Percentiles rank a stretch among this genome's conserved stretches.
phyloP scores from a whole-genome alignment of 2,329 filamentous ascomycete species.

The Aspergillus niger region DNA sequence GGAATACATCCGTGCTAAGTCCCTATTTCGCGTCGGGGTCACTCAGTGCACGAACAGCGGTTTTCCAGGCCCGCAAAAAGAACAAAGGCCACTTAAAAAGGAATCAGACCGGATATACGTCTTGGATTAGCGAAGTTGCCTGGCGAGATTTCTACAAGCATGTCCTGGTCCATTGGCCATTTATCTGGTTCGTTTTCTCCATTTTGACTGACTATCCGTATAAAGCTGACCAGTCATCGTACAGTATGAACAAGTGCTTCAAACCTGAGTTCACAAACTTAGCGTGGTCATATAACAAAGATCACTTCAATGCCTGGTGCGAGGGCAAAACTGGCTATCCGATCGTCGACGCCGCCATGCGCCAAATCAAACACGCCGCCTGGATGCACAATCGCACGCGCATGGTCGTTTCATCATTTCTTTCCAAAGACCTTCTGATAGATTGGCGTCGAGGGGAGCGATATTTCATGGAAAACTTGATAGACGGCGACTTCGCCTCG shows the following conservation, averaged over 20 bases:
- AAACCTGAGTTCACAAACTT: constrained; percentile 85
- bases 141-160: constrained; percentile 91
- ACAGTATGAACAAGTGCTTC: constrained; percentile 71
- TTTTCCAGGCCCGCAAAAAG: constrained; percentile 62
- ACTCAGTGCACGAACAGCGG: constrained; percentile 66
- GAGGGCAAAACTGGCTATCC: constrained; percentile 76
- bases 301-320: constrained; percentile 73
- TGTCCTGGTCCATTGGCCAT: constrained; percentile 82
- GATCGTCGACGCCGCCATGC: constrained; percentile 84
- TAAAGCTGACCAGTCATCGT: background rate
- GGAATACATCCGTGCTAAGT: constrained; percentile 68
- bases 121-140: constrained; percentile 80
- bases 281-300: constrained; percentile 73
- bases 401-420: constrained; percentile 81
- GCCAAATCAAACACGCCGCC: constrained; percentile 67
- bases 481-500: constrained; percentile 78
- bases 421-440: constrained; percentile 76
- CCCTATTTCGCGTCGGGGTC: constrained; percentile 72
- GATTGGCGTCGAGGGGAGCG: constrained; percentile 82
- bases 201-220: no score
- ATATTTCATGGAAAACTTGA: constrained; percentile 78
- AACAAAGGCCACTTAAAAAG: constrained; percentile 66
- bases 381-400: constrained; percentile 86
- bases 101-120: constrained; percentile 65
- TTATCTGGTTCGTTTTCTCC: constrained; percentile 47